Percentiles rank a stretch among this genome's conserved stretches.
Evolutionary conservation across 805 yeast genomes (phyloP).

Genomic region (Yarrowia sp.): DNA sequence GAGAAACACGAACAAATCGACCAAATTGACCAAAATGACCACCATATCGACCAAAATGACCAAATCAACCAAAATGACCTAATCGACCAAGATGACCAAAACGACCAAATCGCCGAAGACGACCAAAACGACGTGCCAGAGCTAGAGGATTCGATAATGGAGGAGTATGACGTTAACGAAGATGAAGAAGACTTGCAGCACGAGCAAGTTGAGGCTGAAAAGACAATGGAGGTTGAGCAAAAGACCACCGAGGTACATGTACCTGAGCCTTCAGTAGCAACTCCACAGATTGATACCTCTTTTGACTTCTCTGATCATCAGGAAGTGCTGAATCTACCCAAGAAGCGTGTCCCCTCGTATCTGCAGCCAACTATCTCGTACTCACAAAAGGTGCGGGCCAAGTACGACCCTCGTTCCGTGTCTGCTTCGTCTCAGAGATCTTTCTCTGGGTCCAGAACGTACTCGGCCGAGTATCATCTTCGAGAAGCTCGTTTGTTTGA

Average conservation of each 20-base stretch:
- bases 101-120: background rate
- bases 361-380: slow-evolving; percentile 20
- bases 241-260: background rate
- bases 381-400: slow-evolving; percentile 10
- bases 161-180: background rate
- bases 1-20: no score
- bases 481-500: slow-evolving; percentile 9
- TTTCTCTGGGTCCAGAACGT: background rate
- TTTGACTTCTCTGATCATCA: slow-evolving; percentile 7
- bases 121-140: background rate
- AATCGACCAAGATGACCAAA: background rate
- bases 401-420: background rate
- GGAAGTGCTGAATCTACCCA: background rate
- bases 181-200: background rate
- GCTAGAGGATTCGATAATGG: slow-evolving; percentile 6
- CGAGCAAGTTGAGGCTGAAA: background rate
- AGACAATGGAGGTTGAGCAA: background rate
- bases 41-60: background rate
- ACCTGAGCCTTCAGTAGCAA: background rate
- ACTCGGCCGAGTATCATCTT: slow-evolving; percentile 7
- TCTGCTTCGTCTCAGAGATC: slow-evolving; percentile 21
- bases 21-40: background rate
- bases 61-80: background rate
- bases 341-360: slow-evolving; percentile 20
- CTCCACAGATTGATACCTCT: slow-evolving; percentile 6